Base-by-base conservation (phyloP, 768 basidiomycete genomes). In the Xerocomellus dryophilus region DNA sequence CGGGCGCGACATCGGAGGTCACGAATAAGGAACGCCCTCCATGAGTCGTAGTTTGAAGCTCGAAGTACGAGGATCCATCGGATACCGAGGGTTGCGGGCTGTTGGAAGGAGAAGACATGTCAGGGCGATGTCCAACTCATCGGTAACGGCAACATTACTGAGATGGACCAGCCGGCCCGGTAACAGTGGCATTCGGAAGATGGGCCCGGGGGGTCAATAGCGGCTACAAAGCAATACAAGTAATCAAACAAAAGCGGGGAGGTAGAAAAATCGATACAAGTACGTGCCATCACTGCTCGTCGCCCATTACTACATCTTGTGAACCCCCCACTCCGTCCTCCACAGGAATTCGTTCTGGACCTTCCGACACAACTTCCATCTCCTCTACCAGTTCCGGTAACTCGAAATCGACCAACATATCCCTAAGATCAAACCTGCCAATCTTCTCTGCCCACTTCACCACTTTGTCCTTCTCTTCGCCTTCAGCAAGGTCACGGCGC, bases 1-100 rank as follows among this genome's bases (percentile, higher is more conserved):
- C 74, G 38, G 74, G 71, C 4, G 72, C 69, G 50, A 83, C 77
- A 36, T 65, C 50, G 31, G 65, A 59, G 12, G 60, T 72, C 10
- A 83, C 77, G 50, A 81, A 83, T 10, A 81, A 72, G 39, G 81
- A 78, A 47, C 82, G 76, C 15, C 83, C 82, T 36, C 81, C 79
- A 57, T 78, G 67, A 8, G 70, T 61, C 23, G 82, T 83, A 2
- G 66, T 57, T 49, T 43, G 57, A 27, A 71, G 53, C 32, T 61
- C 56, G 20, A 68, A 7, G 73, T 51, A 50, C 14, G 54, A 23
- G 1, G 56, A 54, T 48, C 34, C 31, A 17, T 21, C 25, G 20
- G 51, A 49, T 31, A 47, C 17, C 5, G 39, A 10, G 18, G 11
- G 34, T 31, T 23, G 29, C 8, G n/a, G 17, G n/a, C 20, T 29